Base-by-base conservation (phyloP, 257 asterid species). In the Lantana camara region DNA sequence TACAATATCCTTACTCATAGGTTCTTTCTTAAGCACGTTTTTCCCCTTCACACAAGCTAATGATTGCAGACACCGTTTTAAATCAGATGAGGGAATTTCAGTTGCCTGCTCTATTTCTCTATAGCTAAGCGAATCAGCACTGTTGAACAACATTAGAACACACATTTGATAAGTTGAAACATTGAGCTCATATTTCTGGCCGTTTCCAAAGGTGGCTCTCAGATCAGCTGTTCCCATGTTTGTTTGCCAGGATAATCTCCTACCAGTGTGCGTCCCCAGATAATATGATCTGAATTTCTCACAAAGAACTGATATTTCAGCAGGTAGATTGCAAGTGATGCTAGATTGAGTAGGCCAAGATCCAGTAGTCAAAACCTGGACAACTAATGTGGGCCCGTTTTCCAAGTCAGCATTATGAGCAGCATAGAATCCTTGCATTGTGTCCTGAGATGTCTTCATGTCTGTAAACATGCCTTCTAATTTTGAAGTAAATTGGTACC, bases 131-230 rank as follows among this genome's bases (percentile, higher is more conserved):
- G 75, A 64, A 41, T 90, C 96, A 2, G 84, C 71, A 70, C 57
- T 83, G 73, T 90, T 90, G 77, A 90, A 90, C 61, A 90, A 65
- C 96, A 90, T 81, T 10, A 90, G 83, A 50, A 85, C 92, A 58
- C 96, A 87, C 96, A 90, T 90, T 62, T 90, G 97, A 76, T 87
- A 85, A 54, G 97, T 90, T 3, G 97, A 90, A 20, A 90, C 95
- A 37, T 87, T 87, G 64, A 90, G 82, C 75, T 90, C 97, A 45
- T 90, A 91, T 69, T 82, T 90, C 71, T 90, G 97, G 55, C 90
- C 95, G 48, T 85, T 87, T 15, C 89, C 97, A 61, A 90, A 87
- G 21, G 82, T 73, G 12, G 90, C 92, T 74, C 90, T 80, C 19
- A 90, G 60, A 77, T 87, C 97, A 64, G 97, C 97, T 0, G 92